Conservation (phyloP, 257 asterid species). For the Solanum virginianum region DNA sequence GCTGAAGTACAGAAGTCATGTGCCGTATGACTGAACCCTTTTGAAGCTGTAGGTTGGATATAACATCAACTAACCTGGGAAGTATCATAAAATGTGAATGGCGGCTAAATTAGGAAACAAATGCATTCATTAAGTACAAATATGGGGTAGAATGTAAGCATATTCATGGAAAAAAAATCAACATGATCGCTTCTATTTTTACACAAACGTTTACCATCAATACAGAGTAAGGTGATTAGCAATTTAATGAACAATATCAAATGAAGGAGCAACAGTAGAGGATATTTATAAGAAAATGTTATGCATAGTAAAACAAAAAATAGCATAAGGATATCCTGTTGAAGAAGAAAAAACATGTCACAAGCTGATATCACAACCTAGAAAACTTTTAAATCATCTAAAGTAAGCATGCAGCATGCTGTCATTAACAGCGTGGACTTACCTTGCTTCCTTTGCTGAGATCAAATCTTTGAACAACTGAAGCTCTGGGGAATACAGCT, state of each 20-base stretch:
- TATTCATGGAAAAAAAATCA: background rate
- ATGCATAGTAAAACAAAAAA: background rate
- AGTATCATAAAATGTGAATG: background rate
- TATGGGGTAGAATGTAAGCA: background rate
- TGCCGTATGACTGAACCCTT: slow-evolving; percentile 74
- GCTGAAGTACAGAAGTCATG: slow-evolving; percentile 72
- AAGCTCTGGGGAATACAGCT: slow-evolving; percentile 83
- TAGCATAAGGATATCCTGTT: background rate
- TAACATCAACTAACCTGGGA: slow-evolving; percentile 75
- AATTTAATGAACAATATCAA: background rate
- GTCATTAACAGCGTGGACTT: background rate
- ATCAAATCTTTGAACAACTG: slow-evolving; percentile 75
- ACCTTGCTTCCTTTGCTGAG: slow-evolving; percentile 63
- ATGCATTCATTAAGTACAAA: background rate
- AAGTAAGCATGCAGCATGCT: background rate
- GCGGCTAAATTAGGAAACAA: background rate
- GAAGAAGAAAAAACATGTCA: background rate
- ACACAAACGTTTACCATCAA: background rate
- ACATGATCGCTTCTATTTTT: background rate
- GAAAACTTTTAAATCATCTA: background rate
- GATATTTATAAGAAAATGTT: background rate
- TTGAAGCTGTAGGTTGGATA: slow-evolving; percentile 58
- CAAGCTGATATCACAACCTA: background rate
- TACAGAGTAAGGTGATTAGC: background rate
- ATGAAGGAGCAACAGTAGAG: background rate